These are phyloP conservation scores for Scheffersomyces illinoinensis DNA, from an alignment of 1,139 yeast genomes.

Conservation along the genomic window DNA sequence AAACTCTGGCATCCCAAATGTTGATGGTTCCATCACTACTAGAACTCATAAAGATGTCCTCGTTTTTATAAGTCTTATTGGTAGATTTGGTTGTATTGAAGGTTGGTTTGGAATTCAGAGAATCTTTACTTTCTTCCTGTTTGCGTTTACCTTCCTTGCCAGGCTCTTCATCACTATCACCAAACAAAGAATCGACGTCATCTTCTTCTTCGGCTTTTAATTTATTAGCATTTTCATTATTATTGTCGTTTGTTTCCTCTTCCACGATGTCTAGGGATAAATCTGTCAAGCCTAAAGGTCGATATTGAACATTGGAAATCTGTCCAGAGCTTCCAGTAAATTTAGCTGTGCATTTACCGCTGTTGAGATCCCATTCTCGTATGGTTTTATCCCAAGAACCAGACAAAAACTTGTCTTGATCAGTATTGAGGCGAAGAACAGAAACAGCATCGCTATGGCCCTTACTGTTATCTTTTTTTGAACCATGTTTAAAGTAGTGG, in stretches of 20 bases:
- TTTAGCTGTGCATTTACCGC: slow-evolving; percentile 55
- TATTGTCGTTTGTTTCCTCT: slow-evolving; percentile 1
- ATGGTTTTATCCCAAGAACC: slow-evolving; percentile 90
- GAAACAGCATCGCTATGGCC: slow-evolving; percentile 79
- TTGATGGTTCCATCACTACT: slow-evolving; percentile 81
- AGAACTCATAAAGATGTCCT: slow-evolving; percentile 71
- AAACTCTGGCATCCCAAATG: slow-evolving; percentile 77
- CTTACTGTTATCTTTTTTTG: slow-evolving; percentile 13
- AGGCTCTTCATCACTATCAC: slow-evolving; percentile 68
- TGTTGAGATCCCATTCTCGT: slow-evolving; percentile 81
- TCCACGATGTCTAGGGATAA: slow-evolving; percentile 17
- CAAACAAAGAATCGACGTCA: slow-evolving; percentile 76
- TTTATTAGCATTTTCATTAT: slow-evolving; percentile 1
- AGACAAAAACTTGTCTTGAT: slow-evolving; percentile 64
- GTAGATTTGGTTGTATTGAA: slow-evolving; percentile 7
- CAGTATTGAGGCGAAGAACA: slow-evolving; percentile 60
- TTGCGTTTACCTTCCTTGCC: slow-evolving; percentile 12
- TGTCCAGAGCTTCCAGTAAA: slow-evolving; percentile 72
- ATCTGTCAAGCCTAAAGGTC: slow-evolving; percentile 67
- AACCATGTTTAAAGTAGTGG: slow-evolving; percentile 62
- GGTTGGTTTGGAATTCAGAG: slow-evolving; percentile 6
- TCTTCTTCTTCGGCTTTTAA: slow-evolving; percentile 32
- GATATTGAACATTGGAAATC: slow-evolving; percentile 71
- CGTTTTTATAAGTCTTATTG: slow-evolving; percentile 39
- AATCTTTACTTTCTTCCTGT: slow-evolving; percentile 23